Evolutionary conservation across 169 alveolate species (phyloP).

Genomic region (Plasmodium fragile): DNA sequence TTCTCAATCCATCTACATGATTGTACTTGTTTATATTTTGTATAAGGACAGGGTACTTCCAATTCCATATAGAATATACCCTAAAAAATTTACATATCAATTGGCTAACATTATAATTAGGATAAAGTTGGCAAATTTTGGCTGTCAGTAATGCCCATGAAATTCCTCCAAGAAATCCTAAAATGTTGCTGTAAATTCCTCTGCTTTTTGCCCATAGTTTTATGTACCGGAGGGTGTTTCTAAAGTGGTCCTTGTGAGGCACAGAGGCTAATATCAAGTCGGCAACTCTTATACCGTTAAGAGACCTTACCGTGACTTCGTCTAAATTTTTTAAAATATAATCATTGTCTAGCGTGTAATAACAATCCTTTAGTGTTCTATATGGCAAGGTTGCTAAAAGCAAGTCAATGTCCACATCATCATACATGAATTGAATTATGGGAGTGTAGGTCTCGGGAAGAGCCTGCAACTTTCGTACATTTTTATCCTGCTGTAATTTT

Average conservation of each 20-base stretch:
- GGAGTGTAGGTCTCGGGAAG: slow-evolving; percentile 98
- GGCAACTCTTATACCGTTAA: slow-evolving; percentile 97
- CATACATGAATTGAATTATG: slow-evolving; percentile 93
- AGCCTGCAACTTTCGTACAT: slow-evolving; percentile 93
- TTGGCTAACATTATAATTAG: slow-evolving; percentile 94
- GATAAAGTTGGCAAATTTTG: slow-evolving; percentile 96
- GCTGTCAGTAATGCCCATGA: slow-evolving; percentile 99
- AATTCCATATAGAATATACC: slow-evolving; percentile 92
- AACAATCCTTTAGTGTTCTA: slow-evolving; percentile 86
- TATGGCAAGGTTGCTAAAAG: slow-evolving; percentile 95
- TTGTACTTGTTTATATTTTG: slow-evolving; percentile 91
- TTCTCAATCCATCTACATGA: slow-evolving; percentile 90
- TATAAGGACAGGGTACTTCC: slow-evolving; percentile 92
- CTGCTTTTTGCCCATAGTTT: slow-evolving; percentile 98
- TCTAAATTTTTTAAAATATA: slow-evolving; percentile 86
- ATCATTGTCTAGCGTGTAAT: slow-evolving; percentile 89
- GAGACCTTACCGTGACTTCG: slow-evolving; percentile 91
- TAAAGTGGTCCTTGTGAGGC: slow-evolving; percentile 93
- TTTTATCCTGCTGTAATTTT: slow-evolving; percentile 91
- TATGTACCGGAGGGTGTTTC: slow-evolving; percentile 95
- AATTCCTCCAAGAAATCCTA: slow-evolving; percentile 98
- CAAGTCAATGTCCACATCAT: slow-evolving; percentile 96
- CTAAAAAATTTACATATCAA: slow-evolving; percentile 95
- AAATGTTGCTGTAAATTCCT: slow-evolving; percentile 97
- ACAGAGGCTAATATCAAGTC: slow-evolving; percentile 94